Evolutionary conservation across 306 rosid species (phyloP), one percentile per base, ranked within the genome.

Genomic region (Amphicarpaea edgeworthii): DNA sequence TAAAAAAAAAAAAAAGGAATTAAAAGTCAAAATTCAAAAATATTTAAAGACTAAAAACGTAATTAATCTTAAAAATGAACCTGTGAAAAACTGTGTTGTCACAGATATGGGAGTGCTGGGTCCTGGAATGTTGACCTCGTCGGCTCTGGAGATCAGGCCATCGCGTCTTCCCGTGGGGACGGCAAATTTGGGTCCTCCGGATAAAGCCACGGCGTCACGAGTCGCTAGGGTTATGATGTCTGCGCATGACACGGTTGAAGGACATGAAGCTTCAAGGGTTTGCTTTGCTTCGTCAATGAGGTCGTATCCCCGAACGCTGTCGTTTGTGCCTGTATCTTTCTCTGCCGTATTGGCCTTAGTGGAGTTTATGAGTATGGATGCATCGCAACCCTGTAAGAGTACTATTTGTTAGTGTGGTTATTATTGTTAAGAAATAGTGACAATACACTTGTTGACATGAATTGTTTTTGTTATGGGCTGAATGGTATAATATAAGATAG

Each of bases 231-330:
- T 72, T 80, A 88, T 76, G 53, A 90, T 87, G 9, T 88, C 91
- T 8, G 88, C 93, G n/a, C 91, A 85, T 3, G 90, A 88, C n/a
- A 88, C 90, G 0, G 62, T 87, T 19, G 74, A 83, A 21, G 90
- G 96, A 42, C 93, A 88, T 6, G 80, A 61, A 2, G 32, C 73
- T 79, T 88, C 91, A 0, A 90, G 76, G 20, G 12, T 46, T 69
- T 65, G 20, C 69, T 90, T 88, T 6, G 61, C 83, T 12, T 87
- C 82, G 9, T 85, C 88, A 12, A 90, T 87, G 0, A 87, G 12
- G 40, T 90, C 87, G 0, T 0, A 85, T 6, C 91, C 91, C 40
- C 90, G 24, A 0, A 90, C 80, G 2, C 72, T 53, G 0, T 0
- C 0, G 66, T 88, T 88, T 45, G 87, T 45, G 0, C 75, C 79